Evolutionary conservation across 306 rosid species (phyloP).

Genomic region (peach (Prunus persica)): DNA sequence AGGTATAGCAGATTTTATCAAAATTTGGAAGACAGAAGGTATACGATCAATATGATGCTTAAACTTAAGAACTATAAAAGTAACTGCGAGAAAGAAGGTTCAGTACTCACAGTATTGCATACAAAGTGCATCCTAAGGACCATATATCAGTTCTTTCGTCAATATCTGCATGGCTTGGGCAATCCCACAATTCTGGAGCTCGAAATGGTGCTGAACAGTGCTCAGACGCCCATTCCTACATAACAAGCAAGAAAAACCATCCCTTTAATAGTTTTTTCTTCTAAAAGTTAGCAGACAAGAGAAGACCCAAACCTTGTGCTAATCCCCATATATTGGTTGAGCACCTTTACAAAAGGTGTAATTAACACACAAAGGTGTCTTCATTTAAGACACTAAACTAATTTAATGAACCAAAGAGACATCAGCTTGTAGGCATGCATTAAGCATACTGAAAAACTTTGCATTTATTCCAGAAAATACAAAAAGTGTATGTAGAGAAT

Average conservation of each 20-base stretch:
- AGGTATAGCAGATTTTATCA: constrained; percentile 5
- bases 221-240: constrained; percentile 98
- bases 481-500: background rate
- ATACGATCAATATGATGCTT: background rate
- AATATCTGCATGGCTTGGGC: constrained; percentile 79
- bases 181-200: constrained; percentile 99
- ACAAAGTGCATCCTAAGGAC: constrained; percentile 97
- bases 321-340: background rate
- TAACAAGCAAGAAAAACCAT: constrained; percentile 19
- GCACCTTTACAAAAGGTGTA: background rate
- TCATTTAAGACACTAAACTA: background rate
- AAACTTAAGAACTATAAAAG: background rate
- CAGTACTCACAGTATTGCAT: constrained; percentile 85
- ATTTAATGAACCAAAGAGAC: background rate
- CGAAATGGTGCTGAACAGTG: constrained; percentile 96
- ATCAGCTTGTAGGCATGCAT: background rate
- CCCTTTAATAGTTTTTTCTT: background rate
- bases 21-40: background rate
- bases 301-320: background rate
- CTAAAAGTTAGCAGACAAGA: background rate
- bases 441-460: background rate
- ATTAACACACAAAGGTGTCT: background rate
- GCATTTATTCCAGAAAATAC: background rate
- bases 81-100: constrained; percentile 5
- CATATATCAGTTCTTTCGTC: constrained; percentile 97